These are phyloP conservation scores for Apiospora rasikravindrae DNA, from an alignment of 2,329 filamentous ascomycete species.

Conservation along the genomic window DNA sequence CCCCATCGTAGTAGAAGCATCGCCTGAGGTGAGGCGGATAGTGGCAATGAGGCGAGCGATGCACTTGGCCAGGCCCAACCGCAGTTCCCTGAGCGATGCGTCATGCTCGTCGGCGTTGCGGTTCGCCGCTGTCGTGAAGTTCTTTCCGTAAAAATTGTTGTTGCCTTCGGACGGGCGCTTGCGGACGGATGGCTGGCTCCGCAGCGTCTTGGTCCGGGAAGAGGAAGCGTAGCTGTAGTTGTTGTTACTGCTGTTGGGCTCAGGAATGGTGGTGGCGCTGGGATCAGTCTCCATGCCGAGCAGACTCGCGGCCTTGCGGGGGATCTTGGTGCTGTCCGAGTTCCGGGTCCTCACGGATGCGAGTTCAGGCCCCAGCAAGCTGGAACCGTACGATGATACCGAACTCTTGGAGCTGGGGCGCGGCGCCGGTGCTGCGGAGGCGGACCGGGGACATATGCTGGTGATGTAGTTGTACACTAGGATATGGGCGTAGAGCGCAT, in stretches of 20 bases:
- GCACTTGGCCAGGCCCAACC: slow-evolving; percentile 55
- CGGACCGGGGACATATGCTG: slow-evolving; percentile 40
- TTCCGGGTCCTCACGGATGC: slow-evolving; percentile 21
- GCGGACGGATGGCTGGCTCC: slow-evolving; percentile 27
- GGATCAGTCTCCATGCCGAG: slow-evolving; percentile 49
- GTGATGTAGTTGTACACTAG: slow-evolving; percentile 64
- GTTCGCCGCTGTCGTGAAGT: slow-evolving; percentile 23
- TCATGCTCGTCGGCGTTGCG: slow-evolving; percentile 34
- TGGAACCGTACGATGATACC: slow-evolving; percentile 19
- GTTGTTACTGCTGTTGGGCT: slow-evolving; percentile 21
- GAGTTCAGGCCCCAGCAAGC: slow-evolving; percentile 17
- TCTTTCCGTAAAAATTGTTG: slow-evolving; percentile 17
- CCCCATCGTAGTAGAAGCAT: neutral
- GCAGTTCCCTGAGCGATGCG: slow-evolving; percentile 49
- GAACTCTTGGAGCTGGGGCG: slow-evolving; percentile 26
- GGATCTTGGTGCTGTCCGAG: slow-evolving; percentile 32
- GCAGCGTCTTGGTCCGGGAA: slow-evolving; percentile 27
- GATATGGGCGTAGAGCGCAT: slow-evolving; percentile 64
- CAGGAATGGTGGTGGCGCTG: slow-evolving; percentile 25
- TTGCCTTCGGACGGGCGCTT: slow-evolving; percentile 22
- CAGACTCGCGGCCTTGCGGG: slow-evolving; percentile 54
- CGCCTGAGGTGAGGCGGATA: slow-evolving; percentile 38
- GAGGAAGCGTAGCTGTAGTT: neutral
- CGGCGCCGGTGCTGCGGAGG: slow-evolving; percentile 21
- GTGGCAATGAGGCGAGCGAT: slow-evolving; percentile 57